Percentiles rank a stretch among this genome's conserved stretches.
Conservation (phyloP, 306 rosid genomes). For the Lagenaria siceraria region DNA sequence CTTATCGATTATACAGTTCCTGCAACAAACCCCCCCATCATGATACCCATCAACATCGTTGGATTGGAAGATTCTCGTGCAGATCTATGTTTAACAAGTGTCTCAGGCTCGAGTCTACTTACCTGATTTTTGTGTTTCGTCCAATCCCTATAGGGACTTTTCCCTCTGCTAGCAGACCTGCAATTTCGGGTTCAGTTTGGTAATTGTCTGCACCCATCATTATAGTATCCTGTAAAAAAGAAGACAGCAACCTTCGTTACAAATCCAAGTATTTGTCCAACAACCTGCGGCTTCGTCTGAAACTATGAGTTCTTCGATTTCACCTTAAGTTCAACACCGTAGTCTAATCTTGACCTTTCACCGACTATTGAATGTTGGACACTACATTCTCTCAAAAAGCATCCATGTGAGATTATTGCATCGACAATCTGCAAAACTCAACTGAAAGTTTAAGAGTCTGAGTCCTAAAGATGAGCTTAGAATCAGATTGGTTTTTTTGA, state of each 20-base stretch:
- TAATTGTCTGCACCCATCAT: constrained; percentile 95
- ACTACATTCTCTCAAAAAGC: constrained; percentile 63
- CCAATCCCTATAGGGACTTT: constrained; percentile 86
- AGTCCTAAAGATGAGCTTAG: not conserved
- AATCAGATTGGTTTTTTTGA: not conserved
- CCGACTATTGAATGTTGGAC: constrained; percentile 67
- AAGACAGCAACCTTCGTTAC: not conserved
- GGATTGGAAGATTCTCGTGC: not conserved
- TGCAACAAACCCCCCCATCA: constrained; percentile 11
- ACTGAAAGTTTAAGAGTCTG: constrained; percentile 16
- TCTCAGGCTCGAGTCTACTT: constrained; percentile 3
- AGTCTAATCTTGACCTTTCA: constrained; percentile 74
- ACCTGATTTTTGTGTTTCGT: constrained; percentile 66
- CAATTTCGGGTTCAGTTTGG: constrained; percentile 93
- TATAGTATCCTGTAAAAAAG: constrained; percentile 44
- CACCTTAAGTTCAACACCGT: constrained; percentile 75
- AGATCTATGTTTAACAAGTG: not conserved
- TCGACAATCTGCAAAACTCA: constrained; percentile 46
- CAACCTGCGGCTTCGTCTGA: not conserved
- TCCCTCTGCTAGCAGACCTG: constrained; percentile 56
- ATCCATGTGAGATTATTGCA: constrained; percentile 89
- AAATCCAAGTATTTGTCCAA: not conserved
- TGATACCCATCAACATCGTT: not conserved
- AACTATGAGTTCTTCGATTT: not conserved
- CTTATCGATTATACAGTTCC: constrained; percentile 90